Conservation (phyloP, 352 stramenopile species). For the Phytophthora pseudosyringae region DNA sequence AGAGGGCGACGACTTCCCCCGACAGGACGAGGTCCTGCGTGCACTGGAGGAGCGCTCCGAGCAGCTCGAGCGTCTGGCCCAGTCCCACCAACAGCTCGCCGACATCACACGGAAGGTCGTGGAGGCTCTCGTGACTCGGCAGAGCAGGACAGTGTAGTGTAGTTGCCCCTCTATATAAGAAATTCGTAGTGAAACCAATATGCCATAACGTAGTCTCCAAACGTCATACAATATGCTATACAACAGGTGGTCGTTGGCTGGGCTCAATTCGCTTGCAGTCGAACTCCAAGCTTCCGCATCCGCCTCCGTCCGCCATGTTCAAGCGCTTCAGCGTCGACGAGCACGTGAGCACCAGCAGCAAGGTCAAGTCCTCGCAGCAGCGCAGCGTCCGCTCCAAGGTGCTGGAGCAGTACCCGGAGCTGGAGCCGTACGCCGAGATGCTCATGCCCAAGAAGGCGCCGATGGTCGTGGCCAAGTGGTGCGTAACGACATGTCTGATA, state of each 20-base stretch:
- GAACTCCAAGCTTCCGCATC: not conserved
- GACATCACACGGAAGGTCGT: conserved; percentile 38
- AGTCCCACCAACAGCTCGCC: conserved; percentile 30
- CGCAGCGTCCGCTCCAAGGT: conserved; percentile 95
- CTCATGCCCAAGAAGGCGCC: conserved; percentile 95
- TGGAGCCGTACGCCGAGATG: conserved; percentile 89
- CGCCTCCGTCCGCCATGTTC: conserved; percentile 83
- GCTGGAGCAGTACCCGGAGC: conserved; percentile 91
- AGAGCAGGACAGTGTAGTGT: not conserved
- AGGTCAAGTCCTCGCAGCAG: conserved; percentile 98
- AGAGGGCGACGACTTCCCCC: conserved; percentile 16
- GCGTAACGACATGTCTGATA: conserved; percentile 32
- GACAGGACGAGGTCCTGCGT: conserved; percentile 32
- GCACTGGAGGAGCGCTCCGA: conserved; percentile 35
- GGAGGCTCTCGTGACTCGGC: conserved; percentile 20
- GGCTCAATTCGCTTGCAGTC: conserved; percentile 6
- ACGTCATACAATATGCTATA: not conserved
- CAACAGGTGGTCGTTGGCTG: not conserved
- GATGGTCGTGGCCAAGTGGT: conserved; percentile 93
- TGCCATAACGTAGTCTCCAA: too few species aligned
- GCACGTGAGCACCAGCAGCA: conserved; percentile 95
- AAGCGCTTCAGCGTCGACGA: conserved; percentile 95
- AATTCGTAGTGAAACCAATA: not conserved
- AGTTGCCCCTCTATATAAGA: conserved; percentile 6
- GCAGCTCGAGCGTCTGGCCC: conserved; percentile 29